These are phyloP conservation scores for Solanum lignicaule DNA, from an alignment of 257 asterid species.

Conservation along the genomic window DNA sequence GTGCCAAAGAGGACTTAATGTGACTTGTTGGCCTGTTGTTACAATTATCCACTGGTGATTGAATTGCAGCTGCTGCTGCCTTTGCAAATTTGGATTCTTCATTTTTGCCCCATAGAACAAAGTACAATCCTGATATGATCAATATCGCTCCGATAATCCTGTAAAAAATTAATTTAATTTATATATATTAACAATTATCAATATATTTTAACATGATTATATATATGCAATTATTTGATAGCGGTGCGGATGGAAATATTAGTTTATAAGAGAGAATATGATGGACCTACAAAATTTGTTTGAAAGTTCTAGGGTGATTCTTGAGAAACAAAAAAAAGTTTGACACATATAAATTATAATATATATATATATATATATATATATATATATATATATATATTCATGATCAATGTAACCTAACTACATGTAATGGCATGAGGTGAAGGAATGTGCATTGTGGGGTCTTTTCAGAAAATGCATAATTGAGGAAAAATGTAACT, in stretches of 20 bases:
- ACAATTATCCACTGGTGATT: slow-evolving; percentile 47
- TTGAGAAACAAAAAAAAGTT: background rate
- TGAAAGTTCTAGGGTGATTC: background rate
- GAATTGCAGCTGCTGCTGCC: slow-evolving; percentile 30
- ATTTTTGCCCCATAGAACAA: slow-evolving; percentile 90
- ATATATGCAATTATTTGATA: background rate
- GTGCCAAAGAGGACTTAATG: slow-evolving; percentile 68
- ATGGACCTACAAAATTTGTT: background rate
- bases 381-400: background rate
- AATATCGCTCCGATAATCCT: slow-evolving; percentile 86
- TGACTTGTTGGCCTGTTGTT: slow-evolving; percentile 27
- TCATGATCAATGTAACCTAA: background rate
- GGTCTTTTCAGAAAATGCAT: background rate
- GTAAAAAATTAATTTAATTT: background rate
- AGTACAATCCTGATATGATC: slow-evolving; percentile 76
- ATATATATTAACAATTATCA: background rate
- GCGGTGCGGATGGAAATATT: background rate
- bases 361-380: no score
- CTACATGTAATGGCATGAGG: background rate
- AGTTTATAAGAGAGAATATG: background rate
- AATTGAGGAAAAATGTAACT: background rate
- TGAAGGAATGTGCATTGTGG: background rate
- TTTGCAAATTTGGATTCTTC: slow-evolving; percentile 61
- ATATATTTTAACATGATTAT: background rate
- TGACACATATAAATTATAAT: background rate